phyloP scores from a whole-genome alignment of 2,329 filamentous ascomycete genomes.

The Trichoderma sp. region DNA sequence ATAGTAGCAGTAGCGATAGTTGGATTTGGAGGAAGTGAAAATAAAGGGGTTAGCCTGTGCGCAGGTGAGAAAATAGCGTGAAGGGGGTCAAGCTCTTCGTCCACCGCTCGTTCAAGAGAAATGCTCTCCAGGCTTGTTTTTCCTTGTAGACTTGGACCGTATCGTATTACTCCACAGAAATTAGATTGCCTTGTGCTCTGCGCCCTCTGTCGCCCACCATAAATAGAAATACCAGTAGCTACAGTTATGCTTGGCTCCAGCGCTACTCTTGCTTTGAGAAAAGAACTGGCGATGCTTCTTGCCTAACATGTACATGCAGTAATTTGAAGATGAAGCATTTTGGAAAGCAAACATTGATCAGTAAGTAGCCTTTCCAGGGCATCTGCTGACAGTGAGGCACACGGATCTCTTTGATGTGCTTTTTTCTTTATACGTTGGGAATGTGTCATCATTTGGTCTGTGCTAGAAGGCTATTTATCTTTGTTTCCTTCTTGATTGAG shows the following conservation, averaged over 20 bases:
- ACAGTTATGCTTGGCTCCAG: not conserved
- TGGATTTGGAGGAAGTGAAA: not conserved
- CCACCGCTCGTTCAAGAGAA: not conserved
- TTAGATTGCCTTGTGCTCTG: not conserved
- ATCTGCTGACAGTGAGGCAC: constrained; percentile 7
- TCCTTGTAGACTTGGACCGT: not conserved
- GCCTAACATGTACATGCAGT: not conserved
- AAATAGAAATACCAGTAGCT: not conserved
- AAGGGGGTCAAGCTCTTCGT: constrained; percentile 1
- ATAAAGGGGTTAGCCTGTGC: constrained; percentile 12
- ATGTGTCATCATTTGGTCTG: not conserved
- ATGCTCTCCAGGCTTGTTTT: constrained; percentile 5
- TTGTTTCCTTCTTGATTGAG: not conserved
- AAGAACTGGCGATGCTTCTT: not conserved
- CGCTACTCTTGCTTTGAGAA: not conserved
- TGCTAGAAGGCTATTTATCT: not conserved
- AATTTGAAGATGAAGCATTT: not conserved
- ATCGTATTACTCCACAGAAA: not conserved
- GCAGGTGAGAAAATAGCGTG: constrained; percentile 20
- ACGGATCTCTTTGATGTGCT: not conserved
- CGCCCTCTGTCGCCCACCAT: not conserved
- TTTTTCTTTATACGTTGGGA: not conserved
- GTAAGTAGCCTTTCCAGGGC: not conserved
- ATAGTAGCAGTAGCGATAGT: not conserved
- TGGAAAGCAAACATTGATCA: not conserved